These are phyloP conservation scores for Cystobasidium onofrii DNA, from an alignment of 768 basidiomycete species.

Conservation along the genomic window DNA sequence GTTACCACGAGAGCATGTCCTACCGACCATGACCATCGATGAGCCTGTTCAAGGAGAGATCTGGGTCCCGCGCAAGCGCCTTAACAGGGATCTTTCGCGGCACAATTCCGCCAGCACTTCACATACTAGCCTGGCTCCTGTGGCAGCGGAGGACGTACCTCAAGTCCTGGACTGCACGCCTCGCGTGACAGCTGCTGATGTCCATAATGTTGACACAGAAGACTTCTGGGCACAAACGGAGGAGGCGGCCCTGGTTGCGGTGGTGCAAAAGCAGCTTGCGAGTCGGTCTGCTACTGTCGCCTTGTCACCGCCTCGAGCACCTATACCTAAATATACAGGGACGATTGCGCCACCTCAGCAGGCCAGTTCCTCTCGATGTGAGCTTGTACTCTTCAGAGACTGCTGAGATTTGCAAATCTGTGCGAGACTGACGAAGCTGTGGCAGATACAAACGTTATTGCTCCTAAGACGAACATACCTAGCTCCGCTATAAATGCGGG, in stretches of 20 bases:
- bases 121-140: background rate
- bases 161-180: background rate
- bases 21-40: background rate
- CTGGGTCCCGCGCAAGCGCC: conserved; percentile 2
- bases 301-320: background rate
- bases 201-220: background rate
- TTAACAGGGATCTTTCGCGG: background rate
- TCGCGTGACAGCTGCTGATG: background rate
- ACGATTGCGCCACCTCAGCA: background rate
- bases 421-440: background rate
- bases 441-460: background rate
- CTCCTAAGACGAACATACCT: background rate
- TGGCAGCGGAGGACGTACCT: background rate
- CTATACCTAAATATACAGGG: background rate
- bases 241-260: background rate
- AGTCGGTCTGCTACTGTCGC: background rate
- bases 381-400: background rate
- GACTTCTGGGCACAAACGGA: background rate
- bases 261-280: background rate
- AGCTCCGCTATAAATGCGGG: background rate
- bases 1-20: background rate
- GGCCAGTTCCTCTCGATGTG: background rate
- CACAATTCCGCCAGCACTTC: background rate
- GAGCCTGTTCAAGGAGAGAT: background rate
- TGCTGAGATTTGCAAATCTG: background rate